A percentile compares a stretch with the other conserved stretches of the same genome.
phyloP scores from a whole-genome alignment of 2,329 filamentous ascomycete genomes.

The Aspergillus ruber region DNA sequence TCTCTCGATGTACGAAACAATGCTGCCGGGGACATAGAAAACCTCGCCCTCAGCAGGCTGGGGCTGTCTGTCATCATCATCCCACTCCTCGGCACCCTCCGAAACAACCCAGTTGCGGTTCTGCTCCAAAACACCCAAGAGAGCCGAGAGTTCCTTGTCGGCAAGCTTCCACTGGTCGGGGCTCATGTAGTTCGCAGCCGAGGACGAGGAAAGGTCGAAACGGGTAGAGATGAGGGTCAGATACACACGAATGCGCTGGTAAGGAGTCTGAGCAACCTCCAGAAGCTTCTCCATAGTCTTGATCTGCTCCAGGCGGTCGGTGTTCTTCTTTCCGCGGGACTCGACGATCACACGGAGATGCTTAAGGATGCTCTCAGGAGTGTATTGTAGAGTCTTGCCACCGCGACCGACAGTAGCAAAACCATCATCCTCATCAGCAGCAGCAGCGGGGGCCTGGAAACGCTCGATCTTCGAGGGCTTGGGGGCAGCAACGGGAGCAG shows the following conservation, averaged over 20 bases:
- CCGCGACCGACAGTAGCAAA: constrained; percentile 85
- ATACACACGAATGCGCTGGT: constrained; percentile 89
- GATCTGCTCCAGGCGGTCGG: constrained; percentile 90
- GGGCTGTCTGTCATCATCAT: constrained; percentile 93
- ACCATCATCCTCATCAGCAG: constrained; percentile 66
- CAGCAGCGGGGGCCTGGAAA: constrained; percentile 43
- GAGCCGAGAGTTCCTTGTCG: constrained; percentile 72
- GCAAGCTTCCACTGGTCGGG: constrained; percentile 96
- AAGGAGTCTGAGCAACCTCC: constrained; percentile 82
- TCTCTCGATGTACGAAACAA: constrained; percentile 90
- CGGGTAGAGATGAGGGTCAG: constrained; percentile 86
- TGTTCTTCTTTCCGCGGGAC: constrained; percentile 98
- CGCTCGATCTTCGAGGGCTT: constrained; percentile 46
- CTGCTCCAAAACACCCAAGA: constrained; percentile 72
- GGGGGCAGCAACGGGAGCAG: constrained; percentile 38
- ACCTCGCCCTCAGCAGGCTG: constrained; percentile 65
- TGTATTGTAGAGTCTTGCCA: constrained; percentile 84
- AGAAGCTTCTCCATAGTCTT: constrained; percentile 92
- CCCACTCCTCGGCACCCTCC: constrained; percentile 95
- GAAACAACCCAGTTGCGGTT: constrained; percentile 78
- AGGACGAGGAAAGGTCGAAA: constrained; percentile 83
- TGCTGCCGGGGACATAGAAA: constrained; percentile 86
- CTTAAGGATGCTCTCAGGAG: constrained; percentile 96
- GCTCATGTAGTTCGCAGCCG: constrained; percentile 69
- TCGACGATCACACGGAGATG: constrained; percentile 89